A percentile compares a stretch with the other conserved stretches of the same genome.
Evolutionary conservation across 1,284 basidiomycete species (phyloP).

Genomic region (Sanghuangporus weigelae): DNA sequence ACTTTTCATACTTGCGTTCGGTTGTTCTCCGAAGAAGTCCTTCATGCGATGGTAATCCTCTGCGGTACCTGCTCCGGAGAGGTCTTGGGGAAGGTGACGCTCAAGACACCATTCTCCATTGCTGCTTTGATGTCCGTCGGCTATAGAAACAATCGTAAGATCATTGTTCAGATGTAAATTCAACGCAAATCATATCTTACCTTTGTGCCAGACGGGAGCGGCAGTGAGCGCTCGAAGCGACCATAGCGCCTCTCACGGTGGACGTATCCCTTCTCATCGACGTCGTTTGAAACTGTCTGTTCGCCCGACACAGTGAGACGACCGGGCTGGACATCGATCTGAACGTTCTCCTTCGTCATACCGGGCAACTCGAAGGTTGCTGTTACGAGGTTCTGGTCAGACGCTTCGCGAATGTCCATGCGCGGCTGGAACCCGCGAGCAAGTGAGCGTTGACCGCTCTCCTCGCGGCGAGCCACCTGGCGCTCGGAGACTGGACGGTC

Average conservation of each 20-base stretch:
- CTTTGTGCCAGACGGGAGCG: slow-evolving; percentile 4
- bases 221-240: slow-evolving; percentile 2
- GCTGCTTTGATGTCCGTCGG: slow-evolving; percentile 22
- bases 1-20: too few relatives aligned
- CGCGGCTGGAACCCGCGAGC: slow-evolving; percentile 24
- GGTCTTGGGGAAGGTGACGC: slow-evolving; percentile 23
- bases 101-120: slow-evolving; percentile 24
- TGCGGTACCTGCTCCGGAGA: slow-evolving; percentile 20
- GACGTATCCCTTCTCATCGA: slow-evolving; percentile 39
- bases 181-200: background rate
- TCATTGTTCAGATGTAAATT: background rate
- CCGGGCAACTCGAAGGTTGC: slow-evolving; percentile 48
- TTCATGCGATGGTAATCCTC: slow-evolving; percentile 21
- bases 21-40: background rate
- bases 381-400: slow-evolving; percentile 34
- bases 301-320: slow-evolving; percentile 44
- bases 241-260: slow-evolving; percentile 46
- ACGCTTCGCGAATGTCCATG: slow-evolving; percentile 41
- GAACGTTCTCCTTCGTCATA: slow-evolving; percentile 37
- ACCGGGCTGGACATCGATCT: slow-evolving; percentile 38
- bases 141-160: slow-evolving; percentile 8
- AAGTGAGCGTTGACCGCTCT: background rate
- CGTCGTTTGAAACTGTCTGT: slow-evolving; percentile 28
- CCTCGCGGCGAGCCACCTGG: slow-evolving; percentile 9
- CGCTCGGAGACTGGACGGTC: slow-evolving; percentile 8